phyloP scores from a whole-genome alignment of 1,139 yeast genomes.

The Candida mesenterica region DNA sequence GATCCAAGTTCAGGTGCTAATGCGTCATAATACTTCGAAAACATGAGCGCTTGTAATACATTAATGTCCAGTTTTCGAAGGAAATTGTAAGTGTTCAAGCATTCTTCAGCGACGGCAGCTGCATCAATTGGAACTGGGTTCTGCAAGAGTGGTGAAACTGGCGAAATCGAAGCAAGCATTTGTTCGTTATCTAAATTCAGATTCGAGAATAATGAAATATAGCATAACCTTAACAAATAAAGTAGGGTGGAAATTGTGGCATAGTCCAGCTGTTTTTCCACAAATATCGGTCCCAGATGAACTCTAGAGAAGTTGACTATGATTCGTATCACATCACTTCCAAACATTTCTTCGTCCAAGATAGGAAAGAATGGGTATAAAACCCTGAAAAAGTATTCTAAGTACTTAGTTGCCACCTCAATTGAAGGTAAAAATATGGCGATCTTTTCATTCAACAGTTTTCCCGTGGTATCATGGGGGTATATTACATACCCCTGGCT shows the following conservation, averaged over 20 bases:
- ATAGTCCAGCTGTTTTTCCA: slow-evolving; percentile 11
- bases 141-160: slow-evolving; percentile 7
- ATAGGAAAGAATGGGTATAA: slow-evolving; percentile 14
- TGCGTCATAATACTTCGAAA: slow-evolving; percentile 24
- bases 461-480: slow-evolving; percentile 1
- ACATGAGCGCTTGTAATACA: slow-evolving; percentile 19
- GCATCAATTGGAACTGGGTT: slow-evolving; percentile 22
- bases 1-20: slow-evolving; percentile 34
- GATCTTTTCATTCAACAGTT: slow-evolving; percentile 8
- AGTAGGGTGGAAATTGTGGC: slow-evolving; percentile 11
- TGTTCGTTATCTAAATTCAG: slow-evolving; percentile 6
- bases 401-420: slow-evolving; percentile 7
- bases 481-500: slow-evolving; percentile 4
- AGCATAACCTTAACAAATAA: slow-evolving; percentile 11
- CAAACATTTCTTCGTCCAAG: slow-evolving; percentile 12
- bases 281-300: not conserved
- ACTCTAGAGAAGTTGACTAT: slow-evolving; percentile 3
- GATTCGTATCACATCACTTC: slow-evolving; percentile 10
- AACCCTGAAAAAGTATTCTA: slow-evolving; percentile 10
- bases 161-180: not conserved
- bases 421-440: slow-evolving; percentile 8
- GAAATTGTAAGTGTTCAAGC: slow-evolving; percentile 14
- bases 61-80: slow-evolving; percentile 14
- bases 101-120: slow-evolving; percentile 17
- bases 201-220: slow-evolving; percentile 11